Base-by-base conservation (phyloP, 1,284 basidiomycete species). In the Polyporus tsugae region DNA sequence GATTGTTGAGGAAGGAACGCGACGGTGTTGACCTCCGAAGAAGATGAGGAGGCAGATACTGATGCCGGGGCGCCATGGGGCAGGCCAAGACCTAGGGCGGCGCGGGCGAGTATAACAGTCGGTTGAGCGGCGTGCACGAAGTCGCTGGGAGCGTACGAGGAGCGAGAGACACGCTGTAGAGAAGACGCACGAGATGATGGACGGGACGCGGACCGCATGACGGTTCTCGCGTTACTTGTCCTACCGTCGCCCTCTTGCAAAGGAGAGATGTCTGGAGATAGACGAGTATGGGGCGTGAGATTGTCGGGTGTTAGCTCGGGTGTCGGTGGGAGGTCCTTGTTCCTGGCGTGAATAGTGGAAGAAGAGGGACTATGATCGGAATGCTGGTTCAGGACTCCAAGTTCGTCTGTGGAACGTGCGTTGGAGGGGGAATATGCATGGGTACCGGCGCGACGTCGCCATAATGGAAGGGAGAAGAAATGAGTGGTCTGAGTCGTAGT, bases 321-420 rank as follows among this genome's bases (percentile, higher is more conserved):
- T 2, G 85, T 90, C 2, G 89, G 89, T 57, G 91, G 91, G 33
- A 93, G 84, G 13, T 87, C 88, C 77, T 93, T 92, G 73, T 92
- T 86, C 46, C 86, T 75, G 65, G 79, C 75, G 42, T 81, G 71
- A n/a, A 77, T 76, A 55, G 68, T 62, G 70, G 77, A 60, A 66
- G 73, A 49, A 64, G 76, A 57, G 42, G 60, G 61, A 49, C 63
- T 70, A 52, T 66, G 69, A 38, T 60, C 42, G 64, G 71, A 60
- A 55, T 58, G 66, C 11, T 57, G 44, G 68, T 68, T 63, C 65
- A 78, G 69, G 6, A 74, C 35, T 49, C 79, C 77, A 39, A 77
- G 70, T 66, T 82, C 79, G 68, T 79, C 78, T 64, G 76, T 70
- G 29, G 72, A 75, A 42, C 68, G 70, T 52, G 71, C 70, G 46